These are phyloP conservation scores for Eremochloa ophiuroides DNA, from an alignment of 176 grass and related monocot genomes.

Conservation along the genomic window DNA sequence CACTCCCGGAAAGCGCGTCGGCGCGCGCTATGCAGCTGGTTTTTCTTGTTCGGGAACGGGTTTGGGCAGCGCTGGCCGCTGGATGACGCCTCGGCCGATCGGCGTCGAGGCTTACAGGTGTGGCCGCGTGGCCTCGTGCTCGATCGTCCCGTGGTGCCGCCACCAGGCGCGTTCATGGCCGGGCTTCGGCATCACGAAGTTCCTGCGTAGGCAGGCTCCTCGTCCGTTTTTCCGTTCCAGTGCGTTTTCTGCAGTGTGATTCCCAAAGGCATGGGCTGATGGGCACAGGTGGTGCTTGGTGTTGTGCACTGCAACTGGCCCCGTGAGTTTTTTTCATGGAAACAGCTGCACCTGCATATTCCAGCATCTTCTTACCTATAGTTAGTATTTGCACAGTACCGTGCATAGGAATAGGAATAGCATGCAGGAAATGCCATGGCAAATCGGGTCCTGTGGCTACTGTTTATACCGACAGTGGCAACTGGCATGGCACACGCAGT, in stretches of 20 bases:
- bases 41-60: neutral
- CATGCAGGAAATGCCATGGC: neutral
- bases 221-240: neutral
- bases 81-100: neutral
- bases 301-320: no score
- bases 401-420: no score
- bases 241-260: neutral
- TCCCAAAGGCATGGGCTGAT: no score
- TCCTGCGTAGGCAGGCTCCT: neutral
- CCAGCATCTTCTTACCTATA: neutral
- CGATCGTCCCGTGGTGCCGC: no score
- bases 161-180: neutral
- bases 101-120: no score
- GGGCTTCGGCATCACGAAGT: neutral
- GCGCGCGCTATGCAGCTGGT: neutral
- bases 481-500: neutral
- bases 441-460: neutral
- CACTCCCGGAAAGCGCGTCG: neutral
- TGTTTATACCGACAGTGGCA: neutral
- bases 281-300: no score
- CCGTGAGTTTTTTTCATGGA: neutral
- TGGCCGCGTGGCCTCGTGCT: no score
- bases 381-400: no score
- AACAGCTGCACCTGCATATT: neutral
- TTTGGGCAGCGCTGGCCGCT: no score